Evolutionary conservation across 345 rosid genomes (phyloP).

Genomic region (Acer yangbiense): DNA sequence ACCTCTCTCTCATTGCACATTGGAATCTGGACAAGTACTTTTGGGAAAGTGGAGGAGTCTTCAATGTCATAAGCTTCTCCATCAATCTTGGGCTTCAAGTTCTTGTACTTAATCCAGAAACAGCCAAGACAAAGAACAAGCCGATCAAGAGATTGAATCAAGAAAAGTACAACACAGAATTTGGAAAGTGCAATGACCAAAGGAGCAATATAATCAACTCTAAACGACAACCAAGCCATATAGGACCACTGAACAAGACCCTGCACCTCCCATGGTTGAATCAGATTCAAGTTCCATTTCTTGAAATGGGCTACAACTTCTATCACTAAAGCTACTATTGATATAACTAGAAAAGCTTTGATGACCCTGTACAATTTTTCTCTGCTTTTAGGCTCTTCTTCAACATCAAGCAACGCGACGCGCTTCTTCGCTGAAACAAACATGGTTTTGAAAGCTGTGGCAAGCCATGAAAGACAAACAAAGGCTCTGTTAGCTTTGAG

Average conservation of each 20-base stretch:
- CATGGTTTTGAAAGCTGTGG: slow-evolving; percentile 37
- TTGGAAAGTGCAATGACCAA: slow-evolving; percentile 56
- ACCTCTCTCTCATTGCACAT: slow-evolving; percentile 98
- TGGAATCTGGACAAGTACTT: slow-evolving; percentile 96
- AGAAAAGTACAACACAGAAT: slow-evolving; percentile 70
- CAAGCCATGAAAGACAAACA: slow-evolving; percentile 61
- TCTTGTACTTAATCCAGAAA: slow-evolving; percentile 82
- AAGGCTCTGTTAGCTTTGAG: slow-evolving; percentile 68
- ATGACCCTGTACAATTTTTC: slow-evolving; percentile 72
- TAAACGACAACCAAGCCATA: slow-evolving; percentile 74
- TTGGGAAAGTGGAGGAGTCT: slow-evolving; percentile 64
- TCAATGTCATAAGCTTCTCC: slow-evolving; percentile 56
- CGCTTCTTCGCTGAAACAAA: slow-evolving; percentile 64
- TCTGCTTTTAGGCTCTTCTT: slow-evolving; percentile 67
- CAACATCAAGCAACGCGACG: slow-evolving; percentile 44
- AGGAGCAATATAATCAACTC: slow-evolving; percentile 77
- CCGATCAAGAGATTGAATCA: slow-evolving; percentile 89
- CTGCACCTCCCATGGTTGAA: slow-evolving; percentile 70
- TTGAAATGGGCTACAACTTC: slow-evolving; percentile 73
- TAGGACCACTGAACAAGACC: slow-evolving; percentile 74
- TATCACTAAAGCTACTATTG: slow-evolving; percentile 57
- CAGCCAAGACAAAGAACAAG: slow-evolving; percentile 76
- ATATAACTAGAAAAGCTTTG: slow-evolving; percentile 62
- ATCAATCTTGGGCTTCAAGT: slow-evolving; percentile 57
- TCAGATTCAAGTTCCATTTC: slow-evolving; percentile 70